These are phyloP conservation scores for Globisporangium nodosum DNA, from an alignment of 352 stramenopile genomes.

Conservation along the genomic window DNA sequence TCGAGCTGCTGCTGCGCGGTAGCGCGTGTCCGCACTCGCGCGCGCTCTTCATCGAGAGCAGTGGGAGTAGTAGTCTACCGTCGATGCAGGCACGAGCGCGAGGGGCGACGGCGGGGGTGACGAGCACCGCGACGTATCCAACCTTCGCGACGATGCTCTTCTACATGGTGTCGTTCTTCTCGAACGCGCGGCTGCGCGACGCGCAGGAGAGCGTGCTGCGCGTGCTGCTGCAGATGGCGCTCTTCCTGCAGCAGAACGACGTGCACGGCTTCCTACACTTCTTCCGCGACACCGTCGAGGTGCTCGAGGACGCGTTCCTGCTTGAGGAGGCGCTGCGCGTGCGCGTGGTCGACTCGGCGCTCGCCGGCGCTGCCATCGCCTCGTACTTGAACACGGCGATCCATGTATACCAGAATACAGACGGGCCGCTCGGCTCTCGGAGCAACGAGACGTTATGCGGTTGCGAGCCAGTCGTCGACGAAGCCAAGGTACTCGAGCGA, in stretches of 20 bases:
- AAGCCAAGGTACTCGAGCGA: conserved; percentile 21
- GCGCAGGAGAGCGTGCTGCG: conserved; percentile 38
- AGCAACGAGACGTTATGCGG: conserved; percentile 32
- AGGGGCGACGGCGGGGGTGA: not conserved
- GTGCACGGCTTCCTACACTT: conserved; percentile 60
- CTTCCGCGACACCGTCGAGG: conserved; percentile 44
- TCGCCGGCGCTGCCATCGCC: conserved; percentile 24
- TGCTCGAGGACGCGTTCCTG: conserved; percentile 52
- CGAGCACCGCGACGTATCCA: conserved; percentile 20
- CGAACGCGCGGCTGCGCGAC: conserved; percentile 26
- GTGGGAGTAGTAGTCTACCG: not conserved
- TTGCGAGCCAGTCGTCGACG: conserved; percentile 32
- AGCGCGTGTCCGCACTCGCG: conserved; percentile 52
- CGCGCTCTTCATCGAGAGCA: conserved; percentile 44
- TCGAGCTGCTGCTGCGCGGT: conserved; percentile 38
- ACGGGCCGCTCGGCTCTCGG: conserved; percentile 38
- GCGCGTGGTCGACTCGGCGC: conserved; percentile 18
- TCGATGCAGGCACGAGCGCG: not conserved
- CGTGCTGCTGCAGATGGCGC: conserved; percentile 46
- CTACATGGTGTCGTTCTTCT: conserved; percentile 72
- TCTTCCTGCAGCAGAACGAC: conserved; percentile 50
- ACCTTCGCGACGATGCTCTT: conserved; percentile 62
- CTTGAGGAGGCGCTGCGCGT: conserved; percentile 40
- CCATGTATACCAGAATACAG: conserved; percentile 56
- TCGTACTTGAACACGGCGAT: conserved; percentile 57